Evolutionary conservation across 2,329 filamentous ascomycete genomes (phyloP).

Genomic region (Parafenestella ontariensis): DNA sequence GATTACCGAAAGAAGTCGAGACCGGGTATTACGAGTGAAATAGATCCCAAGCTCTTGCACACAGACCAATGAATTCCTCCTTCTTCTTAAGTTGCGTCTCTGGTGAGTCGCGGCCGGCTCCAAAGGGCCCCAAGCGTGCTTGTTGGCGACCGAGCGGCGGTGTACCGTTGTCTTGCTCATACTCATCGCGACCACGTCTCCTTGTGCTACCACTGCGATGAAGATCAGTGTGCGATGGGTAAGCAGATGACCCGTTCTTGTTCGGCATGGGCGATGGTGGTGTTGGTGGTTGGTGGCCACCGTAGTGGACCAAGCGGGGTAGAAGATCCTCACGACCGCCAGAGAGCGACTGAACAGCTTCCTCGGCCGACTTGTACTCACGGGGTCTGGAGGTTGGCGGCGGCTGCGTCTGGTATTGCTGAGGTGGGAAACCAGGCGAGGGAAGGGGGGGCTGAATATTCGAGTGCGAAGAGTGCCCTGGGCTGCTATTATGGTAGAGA

Average conservation of each 20-base stretch:
- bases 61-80: constrained; percentile 87
- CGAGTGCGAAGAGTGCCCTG: constrained; percentile 67
- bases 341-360: constrained; percentile 87
- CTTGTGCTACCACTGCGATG: constrained; percentile 67
- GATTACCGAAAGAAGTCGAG: constrained; percentile 17
- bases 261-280: constrained; percentile 78
- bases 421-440: constrained; percentile 76
- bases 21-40: constrained; percentile 76
- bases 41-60: constrained; percentile 91
- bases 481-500: constrained; percentile 69
- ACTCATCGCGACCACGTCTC: constrained; percentile 84
- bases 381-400: constrained; percentile 68
- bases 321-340: constrained; percentile 92
- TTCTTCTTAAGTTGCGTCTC: constrained; percentile 86
- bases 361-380: constrained; percentile 95
- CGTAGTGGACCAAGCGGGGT: constrained; percentile 94
- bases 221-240: constrained; percentile 37
- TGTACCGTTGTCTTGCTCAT: constrained; percentile 85
- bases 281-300: constrained; percentile 89
- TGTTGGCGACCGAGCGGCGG: constrained; percentile 77
- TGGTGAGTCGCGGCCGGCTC: constrained; percentile 80
- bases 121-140: constrained; percentile 68
- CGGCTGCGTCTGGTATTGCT: constrained; percentile 56
- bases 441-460: constrained; percentile 73
- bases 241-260: constrained; percentile 42